Evolutionary conservation across 2,329 filamentous ascomycete genomes (phyloP).

Genomic region (Pyrenophora teres): DNA sequence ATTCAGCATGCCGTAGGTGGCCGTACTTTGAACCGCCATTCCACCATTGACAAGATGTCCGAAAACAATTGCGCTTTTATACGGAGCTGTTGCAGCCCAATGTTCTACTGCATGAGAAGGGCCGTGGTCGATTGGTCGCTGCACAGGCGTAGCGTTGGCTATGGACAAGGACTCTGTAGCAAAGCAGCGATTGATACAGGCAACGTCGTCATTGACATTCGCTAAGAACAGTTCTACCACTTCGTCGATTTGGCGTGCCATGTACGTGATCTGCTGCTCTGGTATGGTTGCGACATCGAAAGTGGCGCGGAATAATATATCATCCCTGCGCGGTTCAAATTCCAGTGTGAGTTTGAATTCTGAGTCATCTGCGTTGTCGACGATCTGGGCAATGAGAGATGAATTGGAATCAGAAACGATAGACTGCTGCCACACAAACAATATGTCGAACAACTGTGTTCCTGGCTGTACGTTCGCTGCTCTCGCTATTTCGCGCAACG

Average conservation of each 20-base stretch:
- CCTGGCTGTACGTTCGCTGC: slow-evolving; percentile 60
- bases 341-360: slow-evolving; percentile 80
- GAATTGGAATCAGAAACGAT: slow-evolving; percentile 46
- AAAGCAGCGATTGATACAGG: slow-evolving; percentile 31
- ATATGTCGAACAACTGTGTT: slow-evolving; percentile 70
- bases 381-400: slow-evolving; percentile 56
- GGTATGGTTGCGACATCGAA: slow-evolving; percentile 62
- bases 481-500: slow-evolving; percentile 72
- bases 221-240: slow-evolving; percentile 55
- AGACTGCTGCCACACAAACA: slow-evolving; percentile 86
- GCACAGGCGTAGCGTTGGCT: slow-evolving; percentile 46
- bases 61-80: slow-evolving; percentile 68
- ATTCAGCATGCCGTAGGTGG: slow-evolving; percentile 72
- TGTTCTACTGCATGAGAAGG: slow-evolving; percentile 58
- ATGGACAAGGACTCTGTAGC: slow-evolving; percentile 44
- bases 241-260: slow-evolving; percentile 66
- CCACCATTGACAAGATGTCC: slow-evolving; percentile 51
- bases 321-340: slow-evolving; percentile 64
- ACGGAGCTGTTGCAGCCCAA: slow-evolving; percentile 55
- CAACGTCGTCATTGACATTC: slow-evolving; percentile 41
- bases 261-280: slow-evolving; percentile 56
- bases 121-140: slow-evolving; percentile 26
- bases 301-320: slow-evolving; percentile 59
- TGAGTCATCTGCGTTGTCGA: slow-evolving; percentile 69
- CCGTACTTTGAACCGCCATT: slow-evolving; percentile 43